These are phyloP conservation scores for Pseudopyrenochaeta lycopersici DNA, from an alignment of 2,329 filamentous ascomycete genomes.

Conservation along the genomic window DNA sequence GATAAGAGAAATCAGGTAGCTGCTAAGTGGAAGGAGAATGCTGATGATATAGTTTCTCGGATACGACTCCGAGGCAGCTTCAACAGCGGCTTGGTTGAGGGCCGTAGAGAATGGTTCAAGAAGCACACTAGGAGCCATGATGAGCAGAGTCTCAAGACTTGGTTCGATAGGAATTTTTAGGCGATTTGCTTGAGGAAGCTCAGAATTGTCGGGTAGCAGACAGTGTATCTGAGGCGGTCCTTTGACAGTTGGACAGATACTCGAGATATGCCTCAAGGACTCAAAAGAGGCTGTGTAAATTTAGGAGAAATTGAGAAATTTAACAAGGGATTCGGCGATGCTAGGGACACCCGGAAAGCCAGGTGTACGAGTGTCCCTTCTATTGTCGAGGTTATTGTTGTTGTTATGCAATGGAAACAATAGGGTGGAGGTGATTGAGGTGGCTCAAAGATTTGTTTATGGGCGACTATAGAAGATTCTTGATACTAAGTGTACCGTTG, in stretches of 20 bases:
- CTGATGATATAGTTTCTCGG: constrained; percentile 25
- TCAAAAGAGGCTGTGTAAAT: background rate
- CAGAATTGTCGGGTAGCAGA: background rate
- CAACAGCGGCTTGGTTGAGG: constrained; percentile 22
- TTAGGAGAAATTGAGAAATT: constrained; percentile 12
- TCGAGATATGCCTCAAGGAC: background rate
- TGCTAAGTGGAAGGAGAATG: constrained; percentile 25
- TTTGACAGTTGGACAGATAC: background rate
- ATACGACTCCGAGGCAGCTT: constrained; percentile 7
- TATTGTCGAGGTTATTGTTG: constrained; percentile 19
- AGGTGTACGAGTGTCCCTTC: constrained; percentile 8
- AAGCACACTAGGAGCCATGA: constrained; percentile 8
- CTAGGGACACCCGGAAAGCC: constrained; percentile 14
- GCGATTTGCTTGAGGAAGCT: background rate
- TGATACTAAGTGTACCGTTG: too few species aligned
- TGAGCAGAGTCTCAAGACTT: background rate
- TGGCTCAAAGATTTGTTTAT: background rate
- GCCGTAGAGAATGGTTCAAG: constrained; percentile 22
- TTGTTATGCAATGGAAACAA: background rate
- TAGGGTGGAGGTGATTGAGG: background rate
- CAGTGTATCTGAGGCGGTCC: background rate
- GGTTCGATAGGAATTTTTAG: background rate
- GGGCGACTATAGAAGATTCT: background rate
- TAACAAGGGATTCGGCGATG: constrained; percentile 23
- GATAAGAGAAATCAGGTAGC: constrained; percentile 18